Evolutionary conservation across 768 basidiomycete species (phyloP), one percentile per base, ranked within the genome.

Genomic region (Leccinum truebloodii): DNA sequence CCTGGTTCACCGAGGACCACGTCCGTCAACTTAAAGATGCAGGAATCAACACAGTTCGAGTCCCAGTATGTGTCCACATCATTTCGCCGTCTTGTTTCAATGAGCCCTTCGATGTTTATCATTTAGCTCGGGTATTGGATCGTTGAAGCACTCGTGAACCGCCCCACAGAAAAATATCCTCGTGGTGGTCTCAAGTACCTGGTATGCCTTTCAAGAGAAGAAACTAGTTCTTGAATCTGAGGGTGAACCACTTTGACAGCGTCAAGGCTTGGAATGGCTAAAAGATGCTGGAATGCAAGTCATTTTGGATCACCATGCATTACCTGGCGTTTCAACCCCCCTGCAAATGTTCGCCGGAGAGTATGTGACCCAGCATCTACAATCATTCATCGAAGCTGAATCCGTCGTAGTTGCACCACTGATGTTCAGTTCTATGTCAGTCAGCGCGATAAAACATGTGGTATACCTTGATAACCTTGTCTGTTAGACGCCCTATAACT

Each of bases 81-180:
- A 24, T 10, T 5, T 12, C 48, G 22, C 0, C 28, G n/a, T 26
- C 24, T 5, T 37, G 10, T 50, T 39, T 52, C 50, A 41, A 61
- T 16, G 10, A 7, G 12, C 44, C n/a, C 12, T 7, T n/a, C 10
- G 1, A 16, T n/a, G 3, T 51, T 12, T 12, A 52, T 44, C 14
- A 12, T 61, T 49, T 44, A 91, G 89, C 82, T 92, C 44, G 90
- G 91, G 0, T 93, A 88, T 69, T 93, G 91, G 91, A 86, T 92
- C 52, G 76, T 93, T 8, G 91, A 93, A 68, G 79, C 78, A 3
- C 76, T 93, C 8, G 90, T 92, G 0, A 69, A 92, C 68, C 80
- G 86, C 4, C 65, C 66, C 1, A 77, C 74, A 2, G 91, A 92
- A 68, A 81, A 78, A 51, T 92, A 81, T 69, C 87, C 89, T 14